These are phyloP conservation scores for Xylaria sp. DNA, from an alignment of 2,329 filamentous ascomycete genomes.

Conservation along the genomic window DNA sequence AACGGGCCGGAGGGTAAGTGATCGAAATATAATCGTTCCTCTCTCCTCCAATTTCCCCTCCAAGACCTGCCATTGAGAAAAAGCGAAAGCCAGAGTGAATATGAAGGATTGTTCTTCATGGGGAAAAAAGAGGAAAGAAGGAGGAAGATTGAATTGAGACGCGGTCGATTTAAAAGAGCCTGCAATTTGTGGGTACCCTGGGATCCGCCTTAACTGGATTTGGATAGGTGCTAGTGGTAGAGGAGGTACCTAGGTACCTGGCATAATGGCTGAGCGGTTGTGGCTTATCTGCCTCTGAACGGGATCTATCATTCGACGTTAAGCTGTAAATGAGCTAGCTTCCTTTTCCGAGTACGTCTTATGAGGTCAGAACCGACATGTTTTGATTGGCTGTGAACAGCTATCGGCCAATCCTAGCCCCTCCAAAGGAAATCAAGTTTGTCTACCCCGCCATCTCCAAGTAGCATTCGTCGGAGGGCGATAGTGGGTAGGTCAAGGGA, in stretches of 20 bases:
- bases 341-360: neutral
- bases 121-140: conserved; percentile 46
- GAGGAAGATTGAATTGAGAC: conserved; percentile 20
- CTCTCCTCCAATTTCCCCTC: conserved; percentile 78
- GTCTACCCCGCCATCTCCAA: conserved; percentile 30
- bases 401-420: conserved; percentile 20
- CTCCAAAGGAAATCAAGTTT: conserved; percentile 26
- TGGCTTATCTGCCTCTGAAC: neutral
- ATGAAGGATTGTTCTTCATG: conserved; percentile 61
- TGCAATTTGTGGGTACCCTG: neutral
- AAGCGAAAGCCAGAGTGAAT: conserved; percentile 74
- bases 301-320: neutral
- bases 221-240: neutral
- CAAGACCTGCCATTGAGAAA: conserved; percentile 65
- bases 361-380: neutral
- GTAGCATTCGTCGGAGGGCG: neutral
- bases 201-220: neutral
- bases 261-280: neutral
- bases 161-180: conserved; percentile 2
- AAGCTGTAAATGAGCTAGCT: neutral
- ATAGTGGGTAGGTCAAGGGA: neutral
- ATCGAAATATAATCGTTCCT: conserved; percentile 57
- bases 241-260: neutral
- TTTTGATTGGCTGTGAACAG: neutral
- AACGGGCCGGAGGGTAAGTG: conserved; percentile 68